Percentiles rank a stretch among this genome's conserved stretches.
Evolutionary conservation across 2,329 filamentous ascomycete genomes (phyloP).

Genomic region (Aspergillus aculeatinus): DNA sequence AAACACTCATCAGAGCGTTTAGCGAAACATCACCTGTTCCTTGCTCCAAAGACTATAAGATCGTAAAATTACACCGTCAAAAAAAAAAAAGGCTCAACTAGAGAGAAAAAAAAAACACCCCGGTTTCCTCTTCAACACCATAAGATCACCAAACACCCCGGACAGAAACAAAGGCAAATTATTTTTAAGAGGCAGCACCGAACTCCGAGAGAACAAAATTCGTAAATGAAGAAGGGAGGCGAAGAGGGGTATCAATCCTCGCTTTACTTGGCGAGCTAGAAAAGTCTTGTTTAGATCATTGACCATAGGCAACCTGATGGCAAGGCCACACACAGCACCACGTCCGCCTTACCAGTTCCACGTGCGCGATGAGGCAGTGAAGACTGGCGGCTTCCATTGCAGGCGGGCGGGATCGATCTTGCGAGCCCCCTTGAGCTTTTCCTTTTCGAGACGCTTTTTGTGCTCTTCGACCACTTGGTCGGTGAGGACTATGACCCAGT

Average conservation of each 20-base stretch:
- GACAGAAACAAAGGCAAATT: too few species aligned
- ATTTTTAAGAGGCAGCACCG: too few species aligned
- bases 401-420: constrained; percentile 75
- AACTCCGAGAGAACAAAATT: not conserved
- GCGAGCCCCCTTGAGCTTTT: constrained; percentile 71
- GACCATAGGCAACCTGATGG: not conserved
- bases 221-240: not conserved
- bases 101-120: not conserved
- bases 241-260: not conserved
- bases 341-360: constrained; percentile 75
- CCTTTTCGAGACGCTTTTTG: constrained; percentile 72
- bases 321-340: not conserved
- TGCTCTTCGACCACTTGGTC: constrained; percentile 72
- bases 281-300: not conserved
- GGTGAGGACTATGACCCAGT: constrained; percentile 92
- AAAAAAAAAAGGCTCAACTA: too few species aligned
- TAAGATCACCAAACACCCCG: not conserved
- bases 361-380: constrained; percentile 82
- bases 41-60: not conserved
- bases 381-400: constrained; percentile 95
- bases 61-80: not conserved
- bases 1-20: not conserved
- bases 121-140: not conserved
- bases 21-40: not conserved
- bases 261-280: not conserved